Conservation (phyloP, 345 rosid species). For the Citropsis articulata region DNA sequence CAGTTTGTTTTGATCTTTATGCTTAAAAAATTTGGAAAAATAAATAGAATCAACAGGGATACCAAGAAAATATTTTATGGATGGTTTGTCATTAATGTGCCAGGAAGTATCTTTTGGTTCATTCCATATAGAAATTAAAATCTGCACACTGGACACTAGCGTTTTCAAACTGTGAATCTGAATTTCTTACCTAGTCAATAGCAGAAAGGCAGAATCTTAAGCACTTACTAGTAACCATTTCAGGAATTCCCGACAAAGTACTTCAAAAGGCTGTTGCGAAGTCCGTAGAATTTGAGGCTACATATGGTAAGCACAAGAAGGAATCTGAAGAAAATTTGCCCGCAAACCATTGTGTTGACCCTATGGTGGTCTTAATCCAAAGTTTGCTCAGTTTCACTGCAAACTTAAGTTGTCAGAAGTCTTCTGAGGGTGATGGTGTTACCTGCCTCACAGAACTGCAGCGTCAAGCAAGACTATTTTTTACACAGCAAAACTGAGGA, state of each 20-base stretch:
- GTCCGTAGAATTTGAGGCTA: constrained; percentile 68
- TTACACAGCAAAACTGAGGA: constrained; percentile 34
- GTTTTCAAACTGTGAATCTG: neutral
- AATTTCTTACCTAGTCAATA: neutral
- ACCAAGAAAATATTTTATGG: neutral
- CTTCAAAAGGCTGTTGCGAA: constrained; percentile 63
- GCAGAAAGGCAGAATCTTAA: neutral
- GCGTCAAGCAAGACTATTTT: constrained; percentile 34
- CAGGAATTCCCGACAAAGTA: constrained; percentile 75
- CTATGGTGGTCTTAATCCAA: constrained; percentile 34
- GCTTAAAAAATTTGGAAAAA: neutral
- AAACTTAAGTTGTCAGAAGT: constrained; percentile 8
- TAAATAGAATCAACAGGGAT: neutral
- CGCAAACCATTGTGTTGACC: constrained; percentile 13
- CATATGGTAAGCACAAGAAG: constrained; percentile 43
- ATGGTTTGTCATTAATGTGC: neutral
- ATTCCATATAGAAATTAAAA: neutral
- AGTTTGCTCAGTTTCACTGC: constrained; percentile 30
- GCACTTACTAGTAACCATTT: constrained; percentile 13
- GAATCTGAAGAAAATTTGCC: constrained; percentile 8
- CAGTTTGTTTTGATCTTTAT: neutral
- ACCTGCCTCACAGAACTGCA: constrained; percentile 44
- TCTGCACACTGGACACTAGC: neutral
- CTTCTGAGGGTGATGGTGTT: constrained; percentile 18
- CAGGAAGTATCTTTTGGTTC: neutral